phyloP scores from a whole-genome alignment of 108 stramenopile species.

The Cyclotella sp. region DNA sequence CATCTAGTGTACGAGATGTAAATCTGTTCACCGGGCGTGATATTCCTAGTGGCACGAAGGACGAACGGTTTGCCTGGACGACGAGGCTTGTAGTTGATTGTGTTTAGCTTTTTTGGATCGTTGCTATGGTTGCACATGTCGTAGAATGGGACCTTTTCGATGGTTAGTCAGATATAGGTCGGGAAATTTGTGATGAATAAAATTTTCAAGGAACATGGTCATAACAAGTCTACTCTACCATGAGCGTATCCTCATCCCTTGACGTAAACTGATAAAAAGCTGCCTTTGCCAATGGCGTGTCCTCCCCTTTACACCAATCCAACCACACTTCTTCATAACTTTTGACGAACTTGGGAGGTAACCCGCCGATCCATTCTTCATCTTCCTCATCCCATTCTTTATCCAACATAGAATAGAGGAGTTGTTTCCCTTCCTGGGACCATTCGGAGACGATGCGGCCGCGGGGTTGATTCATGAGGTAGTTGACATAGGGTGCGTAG shows the following conservation, averaged over 20 bases:
- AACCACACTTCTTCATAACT: conserved; percentile 43
- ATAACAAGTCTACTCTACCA: conserved; percentile 9
- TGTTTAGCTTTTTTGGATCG: conserved; percentile 47
- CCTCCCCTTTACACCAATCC: conserved; percentile 41
- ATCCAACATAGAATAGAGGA: conserved; percentile 46
- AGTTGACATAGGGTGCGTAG: conserved; percentile 74
- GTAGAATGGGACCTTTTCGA: conserved; percentile 37
- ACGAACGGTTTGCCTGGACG: conserved; percentile 32
- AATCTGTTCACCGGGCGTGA: conserved; percentile 46
- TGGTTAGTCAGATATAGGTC: neutral
- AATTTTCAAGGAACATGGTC: neutral
- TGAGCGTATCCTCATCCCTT: conserved; percentile 49
- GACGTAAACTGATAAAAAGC: conserved; percentile 54
- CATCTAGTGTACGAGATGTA: conserved; percentile 52
- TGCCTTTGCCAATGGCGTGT: conserved; percentile 42
- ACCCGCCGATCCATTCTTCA: conserved; percentile 8
- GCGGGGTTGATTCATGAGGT: conserved; percentile 57
- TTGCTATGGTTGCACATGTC: conserved; percentile 58
- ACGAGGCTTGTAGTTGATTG: conserved; percentile 25
- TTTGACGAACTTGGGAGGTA: conserved; percentile 33
- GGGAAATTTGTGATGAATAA: neutral
- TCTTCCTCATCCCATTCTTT: conserved; percentile 6
- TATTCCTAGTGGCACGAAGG: conserved; percentile 25
- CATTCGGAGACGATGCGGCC: conserved; percentile 60
- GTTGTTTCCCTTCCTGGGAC: conserved; percentile 47